These are phyloP conservation scores for Chenopodium berlandieri DNA, from an alignment of 148 eudicot species.

Conservation along the genomic window DNA sequence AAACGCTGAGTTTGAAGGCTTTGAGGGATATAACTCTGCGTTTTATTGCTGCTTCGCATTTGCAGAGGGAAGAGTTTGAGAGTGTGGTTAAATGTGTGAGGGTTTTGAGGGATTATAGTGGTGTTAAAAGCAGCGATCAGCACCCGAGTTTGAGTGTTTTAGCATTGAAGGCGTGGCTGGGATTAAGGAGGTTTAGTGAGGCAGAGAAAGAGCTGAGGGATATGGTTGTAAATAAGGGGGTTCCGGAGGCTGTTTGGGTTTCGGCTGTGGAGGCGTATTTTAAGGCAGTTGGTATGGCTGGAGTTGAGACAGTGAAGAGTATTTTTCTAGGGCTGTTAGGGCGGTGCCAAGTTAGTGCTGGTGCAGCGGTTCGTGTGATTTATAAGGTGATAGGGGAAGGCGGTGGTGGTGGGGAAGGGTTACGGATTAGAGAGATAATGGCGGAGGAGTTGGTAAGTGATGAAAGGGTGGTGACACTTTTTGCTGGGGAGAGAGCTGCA, in stretches of 20 bases:
- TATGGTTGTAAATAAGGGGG: slow-evolving; percentile 66
- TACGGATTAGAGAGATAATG: slow-evolving; percentile 59
- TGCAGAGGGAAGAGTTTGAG: slow-evolving; percentile 86
- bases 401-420: slow-evolving; percentile 46
- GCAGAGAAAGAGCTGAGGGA: slow-evolving; percentile 92
- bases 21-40: slow-evolving; percentile 66
- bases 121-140: slow-evolving; percentile 35
- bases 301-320: slow-evolving; percentile 72
- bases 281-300: slow-evolving; percentile 81
- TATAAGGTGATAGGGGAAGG: slow-evolving; percentile 67
- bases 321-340: slow-evolving; percentile 75
- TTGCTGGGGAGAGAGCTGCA: slow-evolving; percentile 55
- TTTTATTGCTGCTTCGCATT: slow-evolving; percentile 81
- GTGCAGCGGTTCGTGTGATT: slow-evolving; percentile 68
- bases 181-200: slow-evolving; percentile 71
- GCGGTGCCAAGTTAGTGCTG: slow-evolving; percentile 80
- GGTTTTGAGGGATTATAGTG: slow-evolving; percentile 62
- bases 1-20: slow-evolving; percentile 50
- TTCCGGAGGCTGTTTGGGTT: slow-evolving; percentile 91
- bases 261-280: slow-evolving; percentile 82
- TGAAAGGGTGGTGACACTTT: slow-evolving; percentile 75
- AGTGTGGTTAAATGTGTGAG: slow-evolving; percentile 89
- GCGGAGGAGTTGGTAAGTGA: slow-evolving; percentile 77
- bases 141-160: slow-evolving; percentile 95
- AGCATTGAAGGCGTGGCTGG: slow-evolving; percentile 96